Evolutionary conservation across 2,329 filamentous ascomycete species (phyloP), one percentile per base, ranked within the genome.

Genomic region (Penicillium sp.): DNA sequence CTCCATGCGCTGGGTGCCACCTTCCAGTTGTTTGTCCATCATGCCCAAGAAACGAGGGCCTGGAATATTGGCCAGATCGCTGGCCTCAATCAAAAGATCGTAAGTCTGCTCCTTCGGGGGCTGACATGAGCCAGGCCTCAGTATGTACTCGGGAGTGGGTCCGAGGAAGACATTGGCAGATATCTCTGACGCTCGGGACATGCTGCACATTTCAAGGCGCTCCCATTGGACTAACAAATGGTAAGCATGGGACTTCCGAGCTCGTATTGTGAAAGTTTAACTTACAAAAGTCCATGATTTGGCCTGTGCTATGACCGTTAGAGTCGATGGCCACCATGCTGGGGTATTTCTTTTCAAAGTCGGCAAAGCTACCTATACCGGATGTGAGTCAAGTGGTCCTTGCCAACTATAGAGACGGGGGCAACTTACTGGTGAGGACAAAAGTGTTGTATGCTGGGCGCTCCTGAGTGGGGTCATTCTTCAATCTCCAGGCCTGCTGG

Each of bases 141-240:
- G 81, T 1, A 84, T 81, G 1, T 86, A 83, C 67, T 96, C 91
- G 0, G 93, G 92, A 0, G 92, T 95, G 2, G 92, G 91, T 0
- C 95, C 95, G 62, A 97, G 83, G 86, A 90, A 98, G 28, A 98
- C 92, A 73, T 97, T 97, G 67, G 86, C 85, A 57, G 91, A 89
- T 65, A 98, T 96, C 76, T 97, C 91, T 0, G 93, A 93, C 3
- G 93, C 90, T 70, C 88, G 88, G 12, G 94, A 93, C 94, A 98
- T 97, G 62, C 85, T 85, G 76, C 91, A 93, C 94, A 99, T 98
- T 79, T 99, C 95, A 54, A 87, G 79, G 60, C 93, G 86, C 77
- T 99, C 95, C 80, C 92, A 92, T 69, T 91, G 89, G 74, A 92
- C 83, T 86, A 45, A 22, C 1, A n/a, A 15, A 60, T 19, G 7